A percentile compares a stretch with the other conserved stretches of the same genome.
These are phyloP conservation scores for Trichoderma polysporum DNA, from an alignment of 2,329 filamentous ascomycete genomes.

Conservation along the genomic window DNA sequence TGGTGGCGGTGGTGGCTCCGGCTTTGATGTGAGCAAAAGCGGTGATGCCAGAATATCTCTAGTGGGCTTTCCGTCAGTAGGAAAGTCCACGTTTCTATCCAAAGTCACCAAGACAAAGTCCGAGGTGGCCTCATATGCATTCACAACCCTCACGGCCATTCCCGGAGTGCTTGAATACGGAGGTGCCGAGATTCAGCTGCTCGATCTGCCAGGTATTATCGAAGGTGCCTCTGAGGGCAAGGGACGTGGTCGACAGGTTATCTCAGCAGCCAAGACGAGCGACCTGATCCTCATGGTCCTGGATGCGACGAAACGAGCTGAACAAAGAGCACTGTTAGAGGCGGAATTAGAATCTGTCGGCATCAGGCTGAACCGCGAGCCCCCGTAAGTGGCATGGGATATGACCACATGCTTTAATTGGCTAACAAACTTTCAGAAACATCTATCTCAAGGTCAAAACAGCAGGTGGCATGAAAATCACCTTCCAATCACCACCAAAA, in stretches of 20 bases:
- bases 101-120: constrained; percentile 98
- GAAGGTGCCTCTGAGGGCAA: constrained; percentile 96
- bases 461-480: constrained; percentile 98
- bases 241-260: constrained; percentile 91
- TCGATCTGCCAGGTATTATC: constrained; percentile 97
- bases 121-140: constrained; percentile 92
- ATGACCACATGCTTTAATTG: background rate
- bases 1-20: constrained; percentile 73
- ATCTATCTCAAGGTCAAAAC: constrained; percentile 97
- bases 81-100: constrained; percentile 97
- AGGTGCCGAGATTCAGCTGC: constrained; percentile 94
- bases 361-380: constrained; percentile 86
- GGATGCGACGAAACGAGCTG: constrained; percentile 93
- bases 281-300: constrained; percentile 96
- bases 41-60: constrained; percentile 96
- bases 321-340: constrained; percentile 87
- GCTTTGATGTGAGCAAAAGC: constrained; percentile 93
- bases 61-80: constrained; percentile 97
- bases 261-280: constrained; percentile 96
- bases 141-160: constrained; percentile 96
- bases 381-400: constrained; percentile 61
- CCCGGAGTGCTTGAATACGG: constrained; percentile 97
- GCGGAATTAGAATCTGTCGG: constrained; percentile 93
- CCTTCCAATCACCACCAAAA: constrained; percentile 86
- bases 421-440: constrained; percentile 58